Base-by-base conservation (phyloP, 2,329 filamentous ascomycete genomes). In the Penicillium sp. region DNA sequence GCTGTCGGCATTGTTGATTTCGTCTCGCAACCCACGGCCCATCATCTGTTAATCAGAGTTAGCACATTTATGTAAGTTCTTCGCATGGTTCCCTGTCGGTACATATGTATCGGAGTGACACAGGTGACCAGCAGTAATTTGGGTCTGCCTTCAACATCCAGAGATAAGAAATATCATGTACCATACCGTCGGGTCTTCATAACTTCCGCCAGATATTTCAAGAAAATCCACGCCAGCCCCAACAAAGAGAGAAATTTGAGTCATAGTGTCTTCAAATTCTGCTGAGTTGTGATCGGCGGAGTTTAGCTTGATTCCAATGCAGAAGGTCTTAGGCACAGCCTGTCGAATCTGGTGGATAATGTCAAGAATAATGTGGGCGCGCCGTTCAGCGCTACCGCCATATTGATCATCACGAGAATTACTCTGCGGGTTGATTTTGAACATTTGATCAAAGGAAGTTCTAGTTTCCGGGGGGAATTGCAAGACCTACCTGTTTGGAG, bases 121-220 rank as follows among this genome's bases (percentile, higher is more conserved):
- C 27, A 30, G 27, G 27, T 30, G 13, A 12, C 27, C 27, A 30
- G n/a, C 13, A 30, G 27, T 12, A 12, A 30, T 30, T 12, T 12
- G 27, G 7, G 9, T 10, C 12, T 30, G 9, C 13, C 27, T 12
- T 9, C 12, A 33, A 12, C 30, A 15, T 33, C 13, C 13, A 33
- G 30, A 17, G 17, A 12, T 33, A 12, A 17, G 7, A 12, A 42
- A 42, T 13, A 42, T 43, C 30, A 27, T 29, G 23, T 30, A 32
- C 80, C 77, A 30, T 55, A 58, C 2, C 79, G 72, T 46, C 79
- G 63, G 56, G 29, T 59, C 51, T 36, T 84, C 80, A 54, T 80
- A 84, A 0, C 70, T 80, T 0, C 86, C 86, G 1, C 86, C 86
- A 12, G 78, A 83, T 21, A 89, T 78, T 66, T 89, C 85, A 0